These are phyloP conservation scores for Penstemon davidsonii DNA, from an alignment of 257 asterid genomes.

Conservation along the genomic window DNA sequence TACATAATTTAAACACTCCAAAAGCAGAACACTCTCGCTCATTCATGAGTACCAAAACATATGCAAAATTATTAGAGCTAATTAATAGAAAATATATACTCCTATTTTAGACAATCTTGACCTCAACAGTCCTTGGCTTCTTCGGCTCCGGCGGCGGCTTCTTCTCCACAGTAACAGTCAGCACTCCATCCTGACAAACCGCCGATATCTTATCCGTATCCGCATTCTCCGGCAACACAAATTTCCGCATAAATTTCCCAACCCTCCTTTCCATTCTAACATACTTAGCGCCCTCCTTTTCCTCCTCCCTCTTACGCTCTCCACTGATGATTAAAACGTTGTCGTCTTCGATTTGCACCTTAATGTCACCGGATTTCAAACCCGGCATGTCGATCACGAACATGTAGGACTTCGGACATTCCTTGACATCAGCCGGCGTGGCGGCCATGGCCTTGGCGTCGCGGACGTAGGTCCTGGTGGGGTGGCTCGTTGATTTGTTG, in stretches of 20 bases:
- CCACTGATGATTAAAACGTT: conserved; percentile 45
- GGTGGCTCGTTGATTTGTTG: conserved; percentile 24
- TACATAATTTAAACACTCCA: too few relatives aligned
- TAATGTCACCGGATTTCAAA: conserved; percentile 36
- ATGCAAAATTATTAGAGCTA: too few relatives aligned
- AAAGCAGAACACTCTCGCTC: too few relatives aligned
- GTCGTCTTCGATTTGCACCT: conserved; percentile 43
- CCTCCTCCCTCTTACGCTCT: conserved; percentile 39
- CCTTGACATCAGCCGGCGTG: conserved; percentile 45
- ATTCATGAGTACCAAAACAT: too few relatives aligned
- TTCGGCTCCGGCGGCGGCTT: conserved; percentile 50
- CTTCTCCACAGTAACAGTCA: conserved; percentile 42
- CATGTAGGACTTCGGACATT: conserved; percentile 35
- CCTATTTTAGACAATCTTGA: conserved; percentile 1
- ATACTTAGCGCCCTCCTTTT: conserved; percentile 40
- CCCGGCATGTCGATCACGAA: conserved; percentile 51
- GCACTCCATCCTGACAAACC: conserved; percentile 41
- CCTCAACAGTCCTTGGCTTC: conserved; percentile 37
- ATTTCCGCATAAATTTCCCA: conserved; percentile 52
- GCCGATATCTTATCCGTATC: conserved; percentile 34
- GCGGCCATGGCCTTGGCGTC: conserved; percentile 51
- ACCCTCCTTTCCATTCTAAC: conserved; percentile 46
- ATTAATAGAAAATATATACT: too few relatives aligned
- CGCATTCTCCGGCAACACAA: conserved; percentile 46
- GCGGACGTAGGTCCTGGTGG: conserved; percentile 36